phyloP scores from a whole-genome alignment of 208 protist genomes.

The Trichomonas tenax region DNA sequence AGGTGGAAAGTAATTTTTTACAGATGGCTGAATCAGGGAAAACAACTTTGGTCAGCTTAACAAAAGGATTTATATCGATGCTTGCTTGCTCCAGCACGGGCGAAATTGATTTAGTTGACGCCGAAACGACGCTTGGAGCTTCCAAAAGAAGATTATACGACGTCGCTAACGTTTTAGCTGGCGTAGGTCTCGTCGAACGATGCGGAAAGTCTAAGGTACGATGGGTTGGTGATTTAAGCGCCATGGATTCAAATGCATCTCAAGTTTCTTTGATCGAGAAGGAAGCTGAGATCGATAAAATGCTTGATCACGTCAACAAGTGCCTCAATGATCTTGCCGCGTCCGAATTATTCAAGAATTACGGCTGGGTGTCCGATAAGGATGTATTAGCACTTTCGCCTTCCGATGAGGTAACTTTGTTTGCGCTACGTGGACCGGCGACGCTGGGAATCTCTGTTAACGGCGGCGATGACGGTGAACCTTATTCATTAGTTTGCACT shows the following conservation, averaged over 20 bases:
- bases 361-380: background rate
- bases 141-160: slow-evolving; percentile 21
- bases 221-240: background rate
- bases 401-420: background rate
- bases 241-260: background rate
- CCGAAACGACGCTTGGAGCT: background rate
- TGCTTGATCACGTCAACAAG: background rate
- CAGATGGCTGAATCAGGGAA: background rate
- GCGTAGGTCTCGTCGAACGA: background rate
- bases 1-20: too few species aligned
- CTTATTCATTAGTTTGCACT: background rate
- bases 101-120: background rate
- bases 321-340: background rate
- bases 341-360: background rate
- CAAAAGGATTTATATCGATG: background rate
- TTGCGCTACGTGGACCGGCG: background rate
- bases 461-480: background rate
- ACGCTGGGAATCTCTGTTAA: background rate
- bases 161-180: background rate
- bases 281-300: background rate
- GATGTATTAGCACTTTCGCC: background rate
- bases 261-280: background rate
- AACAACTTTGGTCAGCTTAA: background rate
- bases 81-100: background rate
- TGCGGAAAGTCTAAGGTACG: background rate